Evolutionary conservation across 805 yeast species (phyloP), one percentile per base, ranked within the genome.

Genomic region (Spathaspora boniae): DNA sequence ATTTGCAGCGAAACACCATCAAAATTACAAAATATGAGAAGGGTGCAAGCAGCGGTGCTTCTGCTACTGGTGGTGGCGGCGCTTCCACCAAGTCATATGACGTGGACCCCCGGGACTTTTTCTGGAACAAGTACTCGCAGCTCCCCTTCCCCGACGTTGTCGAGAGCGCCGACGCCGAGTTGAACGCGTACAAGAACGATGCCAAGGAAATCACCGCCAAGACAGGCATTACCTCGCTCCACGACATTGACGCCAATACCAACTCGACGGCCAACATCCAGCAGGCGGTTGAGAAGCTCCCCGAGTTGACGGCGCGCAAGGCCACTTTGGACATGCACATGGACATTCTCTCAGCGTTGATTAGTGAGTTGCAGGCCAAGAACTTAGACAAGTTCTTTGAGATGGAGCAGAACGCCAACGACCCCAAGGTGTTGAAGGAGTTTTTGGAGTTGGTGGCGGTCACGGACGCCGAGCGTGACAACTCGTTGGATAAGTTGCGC

Each of bases 91-190:
- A 81, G 46, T 73, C 77, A 42, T 84, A 82, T 56, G 98, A 93
- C 55, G 73, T 93, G 29, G 98, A 91, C 50, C 96, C 96, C 19
- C 76, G 77, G 38, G 99, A 93, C 65, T 86, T 85, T 55, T 93
- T 93, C 62, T 93, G 98, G 98, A 65, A 62, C 43, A 71, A 73
- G 42, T 89, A 93, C 60, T 72, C 95, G 9, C 82, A 82, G 33
- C 65, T 86, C 38, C 98, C 98, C 25, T 93, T 93, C 68, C 98
- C 98, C 1, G 97, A 91, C 55, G 98, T 94, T n/a, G 98, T 95
- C 22, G 98, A 93, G 58, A 86, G 86, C 59, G 94, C 95, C 15
- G 98, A 93, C 53, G 62, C 72, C 18, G 97, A 87, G 40, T 70
- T 89, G 41, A 78, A 82, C 40, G 70, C 72, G 36, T 93, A 93